Base-by-base conservation (phyloP, 352 stramenopile genomes). In the Pythium phragmiticola region DNA sequence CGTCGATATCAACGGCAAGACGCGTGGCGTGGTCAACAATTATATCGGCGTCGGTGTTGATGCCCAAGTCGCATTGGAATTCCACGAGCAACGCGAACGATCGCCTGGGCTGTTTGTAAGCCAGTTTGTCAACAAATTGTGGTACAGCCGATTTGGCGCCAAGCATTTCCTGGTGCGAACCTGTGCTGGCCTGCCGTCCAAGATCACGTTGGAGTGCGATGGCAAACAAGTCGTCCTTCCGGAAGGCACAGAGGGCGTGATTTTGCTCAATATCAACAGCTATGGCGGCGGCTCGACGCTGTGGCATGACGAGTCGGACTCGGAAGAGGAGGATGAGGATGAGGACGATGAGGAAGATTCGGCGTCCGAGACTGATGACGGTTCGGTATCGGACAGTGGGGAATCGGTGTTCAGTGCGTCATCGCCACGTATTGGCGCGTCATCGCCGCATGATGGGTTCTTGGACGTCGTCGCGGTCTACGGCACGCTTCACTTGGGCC, bases 401-500 rank as follows among this genome's bases (percentile, higher is more conserved):
- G 34, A 47, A 4, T 75, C 54, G 49, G 54, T 50, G 53, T 72
- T 45, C 37, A 63, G 33, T 63, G 57, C 46, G 19, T 53, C 66
- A 21, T 60, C 46, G 21, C 57, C 66, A 26, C 50, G 46, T 14
- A 74, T 90, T 14, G 81, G 81, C 0, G 68, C 78, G 9, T 89
- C 84, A 19, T 93, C 82, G 21, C 78, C 79, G 2, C 89, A 98
- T 66, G 95, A 98, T 67, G 91, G 93, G 16, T 73, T 97, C 37
- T 70, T 98, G 52, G 95, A 98, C 57, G 87, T 98, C 19, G 92
- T 98, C 8, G 94, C 92, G 2, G 85, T 98, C 53, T 96, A 96
- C 52, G 92, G 93, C 53, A 94, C 88, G 5, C 85, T 98, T 41
- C 92, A 98, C 69, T 76, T 98, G 4, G 95, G 95, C 11, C 93